phyloP scores from a whole-genome alignment of 371 early-diverging fungal species.

The Zopfochytrium polystomum region DNA sequence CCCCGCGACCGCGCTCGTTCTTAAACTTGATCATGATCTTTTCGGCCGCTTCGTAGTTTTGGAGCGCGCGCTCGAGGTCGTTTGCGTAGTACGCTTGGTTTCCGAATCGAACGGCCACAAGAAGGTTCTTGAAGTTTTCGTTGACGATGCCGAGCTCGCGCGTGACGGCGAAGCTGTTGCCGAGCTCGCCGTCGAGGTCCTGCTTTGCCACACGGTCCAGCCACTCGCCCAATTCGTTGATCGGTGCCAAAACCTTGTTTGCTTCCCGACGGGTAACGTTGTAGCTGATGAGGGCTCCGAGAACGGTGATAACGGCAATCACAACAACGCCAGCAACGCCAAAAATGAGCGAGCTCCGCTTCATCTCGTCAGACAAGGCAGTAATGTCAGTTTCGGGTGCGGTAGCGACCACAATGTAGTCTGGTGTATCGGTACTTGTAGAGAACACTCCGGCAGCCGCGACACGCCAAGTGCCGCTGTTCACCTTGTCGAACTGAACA shows the following conservation, averaged over 20 bases:
- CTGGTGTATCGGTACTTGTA: constrained; percentile 5
- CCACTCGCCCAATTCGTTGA: constrained; percentile 18
- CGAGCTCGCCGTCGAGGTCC: constrained; percentile 21
- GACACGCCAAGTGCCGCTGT: background rate
- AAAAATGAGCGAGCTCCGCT: constrained; percentile 3
- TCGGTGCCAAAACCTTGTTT: constrained; percentile 14
- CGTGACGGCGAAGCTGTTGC: background rate
- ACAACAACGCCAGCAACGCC: constrained; percentile 1
- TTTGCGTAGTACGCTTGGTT: constrained; percentile 27
- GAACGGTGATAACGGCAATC: background rate
- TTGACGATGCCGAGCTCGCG: constrained; percentile 20
- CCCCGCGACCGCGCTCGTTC: constrained; percentile 29
- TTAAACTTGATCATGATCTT: constrained; percentile 19
- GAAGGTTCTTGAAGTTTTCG: constrained; percentile 24
- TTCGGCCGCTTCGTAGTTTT: constrained; percentile 30
- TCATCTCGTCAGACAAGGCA: constrained; percentile 18
- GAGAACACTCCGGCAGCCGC: constrained; percentile 1
- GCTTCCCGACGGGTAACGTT: constrained; percentile 9
- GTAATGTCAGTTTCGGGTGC: constrained; percentile 27
- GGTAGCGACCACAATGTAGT: constrained; percentile 20
- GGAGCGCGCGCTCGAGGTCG: constrained; percentile 22
- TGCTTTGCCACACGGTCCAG: constrained; percentile 3
- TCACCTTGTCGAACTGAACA: background rate
- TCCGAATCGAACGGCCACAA: constrained; percentile 32
- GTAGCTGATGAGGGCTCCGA: constrained; percentile 5